These are phyloP conservation scores for Starmerella roubikii DNA, from an alignment of 805 yeast genomes.

Conservation along the genomic window DNA sequence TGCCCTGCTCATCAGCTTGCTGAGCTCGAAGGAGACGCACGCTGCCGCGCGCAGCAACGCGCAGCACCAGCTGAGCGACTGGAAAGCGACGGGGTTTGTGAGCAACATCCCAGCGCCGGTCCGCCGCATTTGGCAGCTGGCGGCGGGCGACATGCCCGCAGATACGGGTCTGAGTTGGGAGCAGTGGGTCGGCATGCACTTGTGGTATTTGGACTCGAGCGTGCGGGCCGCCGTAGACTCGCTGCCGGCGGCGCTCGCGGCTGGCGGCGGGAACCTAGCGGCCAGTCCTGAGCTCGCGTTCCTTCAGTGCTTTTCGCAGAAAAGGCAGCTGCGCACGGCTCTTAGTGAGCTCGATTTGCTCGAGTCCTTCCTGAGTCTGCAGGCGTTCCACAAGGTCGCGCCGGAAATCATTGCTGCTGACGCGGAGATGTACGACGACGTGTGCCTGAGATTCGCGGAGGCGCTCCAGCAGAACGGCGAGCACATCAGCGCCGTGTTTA, in stretches of 20 bases:
- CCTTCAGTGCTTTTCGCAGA: constrained; percentile 10
- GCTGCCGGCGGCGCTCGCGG: constrained; percentile 3
- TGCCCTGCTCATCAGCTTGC: constrained; percentile 50
- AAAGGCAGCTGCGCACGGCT: constrained; percentile 8
- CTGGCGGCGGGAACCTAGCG: constrained; percentile 2
- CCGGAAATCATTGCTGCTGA: constrained; percentile 1
- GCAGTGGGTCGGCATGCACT: constrained; percentile 40
- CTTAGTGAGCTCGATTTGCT: constrained; percentile 10
- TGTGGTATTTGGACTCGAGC: constrained; percentile 42
- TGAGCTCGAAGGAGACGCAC: constrained; percentile 47
- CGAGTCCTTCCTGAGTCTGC: constrained; percentile 17
- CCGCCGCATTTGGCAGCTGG: constrained; percentile 46
- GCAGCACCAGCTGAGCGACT: constrained; percentile 44
- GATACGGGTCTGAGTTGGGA: constrained; percentile 45
- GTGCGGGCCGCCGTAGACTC: too few species aligned
- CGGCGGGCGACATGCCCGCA: constrained; percentile 30
- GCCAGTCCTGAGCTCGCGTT: constrained; percentile 13
- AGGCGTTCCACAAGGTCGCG: constrained; percentile 10
- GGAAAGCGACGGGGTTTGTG: constrained; percentile 38
- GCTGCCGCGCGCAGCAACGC: constrained; percentile 34
- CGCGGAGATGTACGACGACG: constrained; percentile 7
- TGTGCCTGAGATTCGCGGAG: constrained; percentile 10
- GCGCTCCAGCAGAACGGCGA: constrained; percentile 24
- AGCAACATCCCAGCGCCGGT: constrained; percentile 40
- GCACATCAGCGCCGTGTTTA: constrained; percentile 36